These are phyloP conservation scores for Acanthamoeba triangularis DNA, from an alignment of 208 protist species.

Conservation along the genomic window DNA sequence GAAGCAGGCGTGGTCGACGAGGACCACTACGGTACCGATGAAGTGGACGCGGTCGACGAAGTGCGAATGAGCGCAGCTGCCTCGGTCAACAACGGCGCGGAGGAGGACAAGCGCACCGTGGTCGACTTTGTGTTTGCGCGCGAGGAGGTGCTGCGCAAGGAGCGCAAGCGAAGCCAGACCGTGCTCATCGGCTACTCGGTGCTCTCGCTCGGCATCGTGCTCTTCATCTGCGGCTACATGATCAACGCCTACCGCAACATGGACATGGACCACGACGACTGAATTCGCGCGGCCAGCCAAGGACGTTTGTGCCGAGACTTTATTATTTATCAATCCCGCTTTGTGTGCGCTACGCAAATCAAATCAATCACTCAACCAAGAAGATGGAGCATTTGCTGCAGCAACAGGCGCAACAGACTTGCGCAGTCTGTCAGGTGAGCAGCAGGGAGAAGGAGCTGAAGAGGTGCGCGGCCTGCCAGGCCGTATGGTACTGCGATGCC, in stretches of 20 bases:
- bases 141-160: conserved; percentile 24
- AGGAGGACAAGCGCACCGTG: conserved; percentile 1
- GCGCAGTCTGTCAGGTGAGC: conserved; percentile 11
- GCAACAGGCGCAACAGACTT: background rate
- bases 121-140: conserved; percentile 58
- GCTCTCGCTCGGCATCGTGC: background rate
- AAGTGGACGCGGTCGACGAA: background rate
- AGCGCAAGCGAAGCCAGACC: conserved; percentile 34
- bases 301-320: background rate
- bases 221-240: conserved; percentile 33
- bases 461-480: conserved; percentile 43
- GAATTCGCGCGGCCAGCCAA: background rate
- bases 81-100: background rate
- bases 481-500: conserved; percentile 39
- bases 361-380: background rate
- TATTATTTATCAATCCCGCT: background rate
- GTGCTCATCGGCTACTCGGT: background rate
- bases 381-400: background rate
- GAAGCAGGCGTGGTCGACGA: conserved; percentile 10
- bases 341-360: background rate
- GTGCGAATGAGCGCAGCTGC: background rate
- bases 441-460: conserved; percentile 51
- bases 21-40: conserved; percentile 12
- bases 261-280: conserved; percentile 38
- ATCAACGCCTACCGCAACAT: conserved; percentile 47